phyloP scores from a whole-genome alignment of 768 basidiomycete genomes.

The Lactarius indigo region DNA sequence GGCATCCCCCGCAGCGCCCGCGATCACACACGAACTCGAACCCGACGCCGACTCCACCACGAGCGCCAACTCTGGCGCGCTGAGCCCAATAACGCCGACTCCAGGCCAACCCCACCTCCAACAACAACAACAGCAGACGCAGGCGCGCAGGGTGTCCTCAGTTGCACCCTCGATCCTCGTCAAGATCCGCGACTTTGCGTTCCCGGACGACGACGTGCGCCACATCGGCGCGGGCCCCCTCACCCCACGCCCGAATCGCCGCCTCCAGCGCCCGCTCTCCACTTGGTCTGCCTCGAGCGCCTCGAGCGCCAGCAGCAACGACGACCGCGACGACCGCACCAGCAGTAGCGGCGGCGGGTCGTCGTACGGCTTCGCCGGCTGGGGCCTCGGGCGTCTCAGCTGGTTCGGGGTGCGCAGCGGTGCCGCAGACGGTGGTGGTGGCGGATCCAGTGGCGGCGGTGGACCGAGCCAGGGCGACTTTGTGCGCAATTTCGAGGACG shows the following conservation, averaged over 20 bases:
- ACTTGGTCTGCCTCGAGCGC: constrained; percentile 29
- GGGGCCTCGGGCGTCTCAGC: constrained; percentile 43
- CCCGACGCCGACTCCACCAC: constrained; percentile 5
- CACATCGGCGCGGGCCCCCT: constrained; percentile 42
- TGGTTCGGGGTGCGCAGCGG: constrained; percentile 36
- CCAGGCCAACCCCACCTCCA: constrained; percentile 2
- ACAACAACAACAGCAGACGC: not conserved
- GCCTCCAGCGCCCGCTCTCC: constrained; percentile 31
- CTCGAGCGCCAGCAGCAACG: constrained; percentile 27
- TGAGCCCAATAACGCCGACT: constrained; percentile 17
- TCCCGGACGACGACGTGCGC: constrained; percentile 39
- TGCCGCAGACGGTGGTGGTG: constrained; percentile 11
- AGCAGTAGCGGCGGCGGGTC: constrained; percentile 19
- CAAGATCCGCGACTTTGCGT: constrained; percentile 52
- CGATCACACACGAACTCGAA: constrained; percentile 12
- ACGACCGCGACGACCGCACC: constrained; percentile 32
- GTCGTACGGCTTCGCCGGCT: constrained; percentile 35
- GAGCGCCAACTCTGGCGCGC: not conserved
- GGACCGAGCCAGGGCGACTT: constrained; percentile 44
- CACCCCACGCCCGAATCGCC: constrained; percentile 40
- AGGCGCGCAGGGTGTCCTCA: not conserved
- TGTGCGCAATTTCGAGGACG: constrained; percentile 44
- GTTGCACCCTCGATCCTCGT: constrained; percentile 29
- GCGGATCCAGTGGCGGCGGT: constrained; percentile 4
- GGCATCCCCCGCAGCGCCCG: constrained; percentile 29